Percentiles rank a stretch among this genome's conserved stretches.
Evolutionary conservation across 371 early-diverging fungal genomes (phyloP).

Genomic region (Syncephalastrum monosporum): DNA sequence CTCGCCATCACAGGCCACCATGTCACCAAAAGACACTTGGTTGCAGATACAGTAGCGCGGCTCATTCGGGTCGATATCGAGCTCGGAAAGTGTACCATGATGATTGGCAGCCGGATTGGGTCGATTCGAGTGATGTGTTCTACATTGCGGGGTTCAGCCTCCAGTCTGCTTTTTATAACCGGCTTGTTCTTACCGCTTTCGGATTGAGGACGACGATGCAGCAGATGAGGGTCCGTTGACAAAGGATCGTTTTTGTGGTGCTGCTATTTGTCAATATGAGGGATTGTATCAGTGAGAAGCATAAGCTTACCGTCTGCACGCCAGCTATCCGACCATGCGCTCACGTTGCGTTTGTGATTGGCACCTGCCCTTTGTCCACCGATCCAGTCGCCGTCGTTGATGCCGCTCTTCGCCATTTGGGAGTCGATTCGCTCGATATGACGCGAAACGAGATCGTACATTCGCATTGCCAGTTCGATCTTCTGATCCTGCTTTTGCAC

Average conservation of each 20-base stretch:
- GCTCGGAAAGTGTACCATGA: constrained; percentile 43
- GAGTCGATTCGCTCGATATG: constrained; percentile 54
- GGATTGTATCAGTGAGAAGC: background rate
- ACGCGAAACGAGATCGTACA: constrained; percentile 48
- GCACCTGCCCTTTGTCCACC: constrained; percentile 3
- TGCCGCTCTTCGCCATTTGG: constrained; percentile 42
- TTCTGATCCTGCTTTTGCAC: constrained; percentile 53
- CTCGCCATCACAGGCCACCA: constrained; percentile 95
- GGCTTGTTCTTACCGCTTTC: constrained; percentile 6
- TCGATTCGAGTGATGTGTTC: constrained; percentile 34
- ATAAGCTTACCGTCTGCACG: constrained; percentile 3
- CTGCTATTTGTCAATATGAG: background rate
- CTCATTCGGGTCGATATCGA: constrained; percentile 93
- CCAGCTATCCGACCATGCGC: constrained; percentile 4
- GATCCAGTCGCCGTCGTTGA: constrained; percentile 36
- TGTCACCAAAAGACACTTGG: constrained; percentile 96
- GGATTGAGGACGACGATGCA: background rate
- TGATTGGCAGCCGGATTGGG: constrained; percentile 31
- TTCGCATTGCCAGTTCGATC: constrained; percentile 45
- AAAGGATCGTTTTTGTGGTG: constrained; percentile 1
- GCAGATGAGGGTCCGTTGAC: background rate
- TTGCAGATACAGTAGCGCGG: constrained; percentile 94
- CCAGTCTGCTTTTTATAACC: constrained; percentile 10
- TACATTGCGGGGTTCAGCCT: constrained; percentile 1
- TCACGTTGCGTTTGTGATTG: background rate